Evolutionary conservation across 257 asterid species (phyloP), one percentile per base, ranked within the genome.

Genomic region (Mentha longifolia): DNA sequence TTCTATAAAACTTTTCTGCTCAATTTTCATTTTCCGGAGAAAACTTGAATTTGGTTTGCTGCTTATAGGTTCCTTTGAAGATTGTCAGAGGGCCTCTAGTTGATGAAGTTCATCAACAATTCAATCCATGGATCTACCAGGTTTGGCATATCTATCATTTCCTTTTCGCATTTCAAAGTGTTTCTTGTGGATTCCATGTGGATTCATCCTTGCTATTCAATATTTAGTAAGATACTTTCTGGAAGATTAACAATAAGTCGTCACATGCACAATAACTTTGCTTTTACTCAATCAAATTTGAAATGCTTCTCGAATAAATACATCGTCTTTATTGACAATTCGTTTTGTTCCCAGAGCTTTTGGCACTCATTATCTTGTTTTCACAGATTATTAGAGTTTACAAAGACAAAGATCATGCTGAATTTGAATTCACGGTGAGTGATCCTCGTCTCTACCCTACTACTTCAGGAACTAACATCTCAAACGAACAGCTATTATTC

Each of bases 51-150:
- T 43, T 25, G 8, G 14, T 57, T 73, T 72, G 30, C 61, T 72
- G 68, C 52, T 66, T 76, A 61, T 74, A 91, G 97, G 91, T 91
- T 62, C 81, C 90, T 5, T 37, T 86, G 76, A 89, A 87, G 83
- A 82, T 92, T 35, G 20, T 85, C 25, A 86, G 82, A 12, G 98
- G 98, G 60, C 88, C 89, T 61, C 80, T 92, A 42, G 82, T 92
- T 62, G 88, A 92, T 80, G 96, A 92, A 73, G 87, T 92, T 82
- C 96, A 92, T 77, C 98, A 89, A 81, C 82, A 84, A 73, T 92
- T 92, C 74, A 81, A 72, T 75, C 70, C 98, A 68, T 92, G 98
- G 98, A 84, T 89, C 74, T 71, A 82, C 79, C 98, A 92, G 95
- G 97, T 91, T 52, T 54, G 51, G 61, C 46, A 19, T 73, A 13